These are phyloP conservation scores for Didymella segeticola DNA, from an alignment of 2,329 filamentous ascomycete species.

Conservation along the genomic window DNA sequence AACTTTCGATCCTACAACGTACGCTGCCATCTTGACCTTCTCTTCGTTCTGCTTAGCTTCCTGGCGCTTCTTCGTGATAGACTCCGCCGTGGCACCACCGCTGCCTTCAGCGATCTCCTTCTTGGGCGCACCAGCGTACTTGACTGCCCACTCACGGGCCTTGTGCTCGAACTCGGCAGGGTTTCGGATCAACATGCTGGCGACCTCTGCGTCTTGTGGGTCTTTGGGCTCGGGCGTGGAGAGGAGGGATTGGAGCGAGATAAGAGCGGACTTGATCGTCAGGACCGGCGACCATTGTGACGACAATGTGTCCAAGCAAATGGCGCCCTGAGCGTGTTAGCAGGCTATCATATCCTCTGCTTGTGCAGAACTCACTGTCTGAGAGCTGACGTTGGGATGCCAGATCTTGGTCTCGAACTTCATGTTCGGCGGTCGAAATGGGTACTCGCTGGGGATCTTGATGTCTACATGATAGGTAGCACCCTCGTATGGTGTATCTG, in stretches of 20 bases:
- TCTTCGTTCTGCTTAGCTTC: slow-evolving; percentile 65
- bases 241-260: slow-evolving; percentile 91
- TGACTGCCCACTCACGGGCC: slow-evolving; percentile 89
- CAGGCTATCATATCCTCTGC: slow-evolving; percentile 19
- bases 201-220: slow-evolving; percentile 95
- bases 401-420: slow-evolving; percentile 92
- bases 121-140: slow-evolving; percentile 77
- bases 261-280: slow-evolving; percentile 92
- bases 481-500: slow-evolving; percentile 91
- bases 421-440: slow-evolving; percentile 91
- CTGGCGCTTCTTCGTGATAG: slow-evolving; percentile 61
- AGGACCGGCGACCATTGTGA: slow-evolving; percentile 93
- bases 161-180: slow-evolving; percentile 80
- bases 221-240: slow-evolving; percentile 94
- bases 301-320: slow-evolving; percentile 92
- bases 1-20: slow-evolving; percentile 34
- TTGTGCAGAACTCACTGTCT: slow-evolving; percentile 71
- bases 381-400: slow-evolving; percentile 96
- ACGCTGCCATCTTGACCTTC: slow-evolving; percentile 62
- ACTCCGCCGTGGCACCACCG: slow-evolving; percentile 60
- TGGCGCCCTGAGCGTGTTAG: slow-evolving; percentile 75
- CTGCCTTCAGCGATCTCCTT: slow-evolving; percentile 61
- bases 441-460: slow-evolving; percentile 84
- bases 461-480: slow-evolving; percentile 86
- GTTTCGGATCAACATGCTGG: slow-evolving; percentile 82